Evolutionary conservation across 2,329 filamentous ascomycete genomes (phyloP), one percentile per base, ranked within the genome.

Genomic region (Alternaria sp.): DNA sequence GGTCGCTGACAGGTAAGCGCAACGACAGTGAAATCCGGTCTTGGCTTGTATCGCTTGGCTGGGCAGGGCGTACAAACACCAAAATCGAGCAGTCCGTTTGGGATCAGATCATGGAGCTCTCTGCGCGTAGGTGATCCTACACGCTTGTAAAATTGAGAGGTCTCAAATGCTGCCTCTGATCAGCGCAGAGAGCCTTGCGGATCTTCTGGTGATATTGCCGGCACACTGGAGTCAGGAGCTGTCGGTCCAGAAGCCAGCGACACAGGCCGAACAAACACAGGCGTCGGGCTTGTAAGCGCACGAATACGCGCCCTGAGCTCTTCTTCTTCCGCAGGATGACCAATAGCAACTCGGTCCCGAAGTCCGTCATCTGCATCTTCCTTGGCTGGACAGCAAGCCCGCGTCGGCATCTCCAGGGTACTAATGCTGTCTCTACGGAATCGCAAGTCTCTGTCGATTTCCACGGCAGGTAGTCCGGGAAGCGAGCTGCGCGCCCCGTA

Each of bases 401-500:
- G 51, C 5, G 28, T 21, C 6, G 60, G 63, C n/a, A 18, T 33
- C 55, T 58, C 56, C 21, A 66, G n/a, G 5, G 18, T 53, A 43
- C 28, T 55, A 9, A 60, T 58, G 18, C 53, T 59, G 30, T 63
- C 57, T 46, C 47, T 49, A 3, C 37, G 37, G 9, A 18, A 18
- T 18, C 28, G 20, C 14, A 49, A 6, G 41, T 25, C 23, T 15
- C 45, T 41, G n/a, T 30, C 44, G 11, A 49, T 50, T 37, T 53
- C 56, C n/a, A 26, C 33, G 45, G 47, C 25, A 20, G 56, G 51
- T 14, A 58, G 45, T 28, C 50, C 37, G 11, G 51, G 43, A 25
- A 60, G 41, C 8, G 61, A 46, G 26, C 37, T 49, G 11, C 14
- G 28, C 6, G 41, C 60, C 28, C 60, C 63, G 28, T 54, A 68